A percentile compares a stretch with the other conserved stretches of the same genome.
Conservation (phyloP, 2,329 filamentous ascomycete genomes). For the Lanzia echinophila region DNA sequence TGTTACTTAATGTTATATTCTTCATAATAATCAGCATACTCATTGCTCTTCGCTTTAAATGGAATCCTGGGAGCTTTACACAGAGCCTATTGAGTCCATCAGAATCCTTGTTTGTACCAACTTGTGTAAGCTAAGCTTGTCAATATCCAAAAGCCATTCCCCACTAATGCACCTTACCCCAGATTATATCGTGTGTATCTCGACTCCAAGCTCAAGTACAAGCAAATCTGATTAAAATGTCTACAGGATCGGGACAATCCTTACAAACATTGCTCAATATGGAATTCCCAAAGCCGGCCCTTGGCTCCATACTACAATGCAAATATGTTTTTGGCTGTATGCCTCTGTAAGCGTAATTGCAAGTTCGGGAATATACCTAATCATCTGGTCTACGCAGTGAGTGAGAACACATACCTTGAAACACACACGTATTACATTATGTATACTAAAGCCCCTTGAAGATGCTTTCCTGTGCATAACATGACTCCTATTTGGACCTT, state of each 20-base stretch:
- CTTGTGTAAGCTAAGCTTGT: constrained; percentile 43
- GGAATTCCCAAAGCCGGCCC: constrained; percentile 53
- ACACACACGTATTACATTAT: neutral
- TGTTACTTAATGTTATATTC: constrained; percentile 56
- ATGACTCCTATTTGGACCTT: constrained; percentile 92
- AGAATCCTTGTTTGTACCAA: constrained; percentile 71
- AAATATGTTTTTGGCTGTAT: constrained; percentile 70
- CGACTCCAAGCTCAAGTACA: neutral
- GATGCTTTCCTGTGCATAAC: constrained; percentile 59
- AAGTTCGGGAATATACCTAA: constrained; percentile 66
- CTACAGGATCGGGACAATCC: constrained; percentile 65
- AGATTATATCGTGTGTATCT: constrained; percentile 39
- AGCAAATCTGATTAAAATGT: constrained; percentile 26
- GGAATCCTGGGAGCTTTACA: constrained; percentile 63
- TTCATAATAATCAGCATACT: constrained; percentile 57
- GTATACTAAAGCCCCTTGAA: constrained; percentile 18
- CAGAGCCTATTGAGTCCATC: constrained; percentile 69
- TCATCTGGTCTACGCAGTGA: constrained; percentile 58
- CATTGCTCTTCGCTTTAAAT: constrained; percentile 61
- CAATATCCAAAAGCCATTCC: neutral
- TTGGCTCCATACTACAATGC: constrained; percentile 56
- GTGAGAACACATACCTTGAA: no score
- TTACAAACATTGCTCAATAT: constrained; percentile 75
- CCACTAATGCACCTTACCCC: constrained; percentile 16
- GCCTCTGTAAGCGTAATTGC: constrained; percentile 58